Evolutionary conservation across 441 rosid species (phyloP), one percentile per base, ranked within the genome.

Genomic region (Arabidopsis hybrid): DNA sequence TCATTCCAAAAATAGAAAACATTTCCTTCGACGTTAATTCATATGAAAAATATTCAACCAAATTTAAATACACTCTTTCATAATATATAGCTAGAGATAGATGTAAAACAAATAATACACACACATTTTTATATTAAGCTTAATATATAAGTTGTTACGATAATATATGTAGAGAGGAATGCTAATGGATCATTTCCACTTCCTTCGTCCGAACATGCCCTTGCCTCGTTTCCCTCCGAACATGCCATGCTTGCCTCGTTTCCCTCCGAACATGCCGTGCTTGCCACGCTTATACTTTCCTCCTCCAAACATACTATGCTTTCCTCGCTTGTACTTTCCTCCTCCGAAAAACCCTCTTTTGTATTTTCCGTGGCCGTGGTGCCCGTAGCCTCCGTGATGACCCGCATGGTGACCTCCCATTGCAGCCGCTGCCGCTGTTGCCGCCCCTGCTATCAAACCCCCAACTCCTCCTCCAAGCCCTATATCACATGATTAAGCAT

Each of bases 301-400:
- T 61, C 80, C 80, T 64, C 81, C 81, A 4, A 78, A 78, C 81
- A 78, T 78, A 2, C 80, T 8, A 7, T 78, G 77, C 53, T 78
- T 78, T 0, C 81, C 81, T 8, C 81, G 60, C 56, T 78, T 78
- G 55, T 72, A 78, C 16, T 78, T 78, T 1, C 81, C 78, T 26
- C 85, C 87, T 40, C 85, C 87, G 29, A 78, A 81, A 55, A 82
- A 80, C 4, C 85, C 85, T 46, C 77, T 71, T 67, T 84, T 84
- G 66, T 84, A 83, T 69, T 85, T 87, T 11, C 91, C 91, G 18
- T 61, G 66, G 38, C 79, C 75, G 16, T 71, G 57, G 8, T 74
- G 78, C 60, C 75, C 78, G 0, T 79, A 74, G 17, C 67, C 74
- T 38, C 80, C 80, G 17, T 60, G 76, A 32, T 77, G 79, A 2